These are phyloP conservation scores for Osmanthus fragrans DNA, from an alignment of 257 asterid genomes.

Conservation along the genomic window DNA sequence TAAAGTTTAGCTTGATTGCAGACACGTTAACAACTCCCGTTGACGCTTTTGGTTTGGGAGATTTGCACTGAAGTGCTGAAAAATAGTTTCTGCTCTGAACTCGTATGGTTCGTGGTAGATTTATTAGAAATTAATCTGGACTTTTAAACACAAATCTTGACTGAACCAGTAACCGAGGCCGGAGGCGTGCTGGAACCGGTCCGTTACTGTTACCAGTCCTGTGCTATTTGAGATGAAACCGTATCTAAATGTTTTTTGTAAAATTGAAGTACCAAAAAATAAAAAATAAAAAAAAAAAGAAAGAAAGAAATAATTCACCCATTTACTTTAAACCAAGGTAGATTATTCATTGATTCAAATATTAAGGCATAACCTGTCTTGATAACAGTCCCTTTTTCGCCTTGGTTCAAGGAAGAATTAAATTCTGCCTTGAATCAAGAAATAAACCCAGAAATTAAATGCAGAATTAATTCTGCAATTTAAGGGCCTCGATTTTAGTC, in stretches of 20 bases:
- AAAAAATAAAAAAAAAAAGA: too few species aligned
- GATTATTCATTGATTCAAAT: not conserved
- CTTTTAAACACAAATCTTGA: not conserved
- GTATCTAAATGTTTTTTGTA: not conserved
- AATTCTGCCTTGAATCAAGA: not conserved
- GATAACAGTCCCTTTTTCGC: not conserved
- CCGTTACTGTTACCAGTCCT: not conserved
- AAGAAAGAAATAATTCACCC: not conserved
- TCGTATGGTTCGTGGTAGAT: not conserved
- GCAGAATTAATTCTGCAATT: not conserved
- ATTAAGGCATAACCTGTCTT: not conserved
- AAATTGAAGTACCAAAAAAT: not conserved
- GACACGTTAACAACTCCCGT: not conserved
- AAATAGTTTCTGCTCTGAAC: not conserved
- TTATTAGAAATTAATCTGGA: not conserved
- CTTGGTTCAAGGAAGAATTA: not conserved
- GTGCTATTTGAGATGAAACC: not conserved
- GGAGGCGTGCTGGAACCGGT: not conserved
- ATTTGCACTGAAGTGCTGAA: constrained; percentile 1
- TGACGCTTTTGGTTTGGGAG: not conserved
- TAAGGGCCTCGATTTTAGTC: not conserved
- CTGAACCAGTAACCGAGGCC: not conserved
- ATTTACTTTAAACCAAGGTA: not conserved
- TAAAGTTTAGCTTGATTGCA: not conserved
- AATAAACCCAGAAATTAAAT: not conserved